Base-by-base conservation (phyloP, 1,284 basidiomycete species). In the Trametes pubescens region DNA sequence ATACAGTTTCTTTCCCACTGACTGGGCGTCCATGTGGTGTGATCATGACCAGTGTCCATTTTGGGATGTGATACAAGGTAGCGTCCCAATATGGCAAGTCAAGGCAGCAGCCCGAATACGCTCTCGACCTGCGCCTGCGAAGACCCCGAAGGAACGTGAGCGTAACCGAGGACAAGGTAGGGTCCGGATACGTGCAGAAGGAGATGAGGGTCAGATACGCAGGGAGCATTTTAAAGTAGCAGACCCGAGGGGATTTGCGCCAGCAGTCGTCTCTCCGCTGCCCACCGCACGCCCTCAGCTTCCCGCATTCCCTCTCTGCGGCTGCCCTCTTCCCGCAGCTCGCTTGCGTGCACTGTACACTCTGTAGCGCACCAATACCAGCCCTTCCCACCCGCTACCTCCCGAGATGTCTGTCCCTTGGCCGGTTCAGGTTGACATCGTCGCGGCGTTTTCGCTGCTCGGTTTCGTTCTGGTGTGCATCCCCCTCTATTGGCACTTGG, bases 401-500 rank as follows among this genome's bases (percentile, higher is more conserved):
- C 29, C 55, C 66, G 54, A 67, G 53, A 69, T 69, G 67, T 59
- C 54, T 53, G 22, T 65, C 56, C 61, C 62, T 57, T 65, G 57
- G 57, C 60, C 54, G 61, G 62, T 62, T 60, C 62, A 67, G 51
- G 66, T 62, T 48, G 62, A 67, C 55, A 66, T 69, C 59, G 51
- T 58, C 48, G 67, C 63, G 44, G 62, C 67, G 55, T 66, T 69
- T 56, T 64, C 65, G 56, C 58, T 69, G 51, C 65, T 69, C 47
- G 59, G 52, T 44, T 64, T 62, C 53, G 51, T 65, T 54, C 56
- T 69, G 51, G 59, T 69, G 47, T 61, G 54, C 37, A 79, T 89
- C 46, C 86, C 87, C 0, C 73, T 87, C 5, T 82, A 84, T 21
- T 88, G 86, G 84, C 89, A 91, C 72, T 76, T 86, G 65, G 79